These are phyloP conservation scores for Coniferiporia sulphurascens DNA, from an alignment of 1,284 basidiomycete species.

Conservation along the genomic window DNA sequence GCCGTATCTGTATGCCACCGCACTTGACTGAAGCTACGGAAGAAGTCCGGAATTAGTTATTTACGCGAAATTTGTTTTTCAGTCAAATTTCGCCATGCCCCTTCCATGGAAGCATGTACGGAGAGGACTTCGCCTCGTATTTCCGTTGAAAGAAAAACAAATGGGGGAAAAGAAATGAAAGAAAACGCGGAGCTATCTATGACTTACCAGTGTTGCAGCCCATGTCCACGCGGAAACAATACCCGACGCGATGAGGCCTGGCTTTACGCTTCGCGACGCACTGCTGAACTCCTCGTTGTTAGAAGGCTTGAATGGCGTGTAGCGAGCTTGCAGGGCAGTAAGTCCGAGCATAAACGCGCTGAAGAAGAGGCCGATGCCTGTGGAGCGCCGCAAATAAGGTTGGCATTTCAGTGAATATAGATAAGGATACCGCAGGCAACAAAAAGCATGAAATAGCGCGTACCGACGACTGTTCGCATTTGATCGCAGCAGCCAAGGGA, in stretches of 20 bases:
- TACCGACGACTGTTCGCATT: constrained; percentile 42
- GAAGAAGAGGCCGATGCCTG: constrained; percentile 82
- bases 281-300: constrained; percentile 79
- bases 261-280: constrained; percentile 78
- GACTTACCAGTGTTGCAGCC: constrained; percentile 64
- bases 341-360: constrained; percentile 70
- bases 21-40: constrained; percentile 64
- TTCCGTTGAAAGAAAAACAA: background rate
- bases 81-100: background rate
- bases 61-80: background rate
- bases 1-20: constrained; percentile 82
- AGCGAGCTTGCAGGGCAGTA: constrained; percentile 66
- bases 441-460: constrained; percentile 18
- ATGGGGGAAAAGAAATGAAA: background rate
- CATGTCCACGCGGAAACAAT: constrained; percentile 87
- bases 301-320: constrained; percentile 68
- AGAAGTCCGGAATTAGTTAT: constrained; percentile 15
- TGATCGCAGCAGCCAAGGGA: background rate
- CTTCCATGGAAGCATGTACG: too few relatives aligned
- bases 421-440: background rate
- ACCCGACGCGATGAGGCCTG: constrained; percentile 85
- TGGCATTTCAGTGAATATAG: background rate
- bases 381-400: background rate
- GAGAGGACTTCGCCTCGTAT: too few relatives aligned
- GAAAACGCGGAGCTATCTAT: background rate